phyloP scores from a whole-genome alignment of 2,329 filamentous ascomycete species.

The Drechslerella stenobrocha region DNA sequence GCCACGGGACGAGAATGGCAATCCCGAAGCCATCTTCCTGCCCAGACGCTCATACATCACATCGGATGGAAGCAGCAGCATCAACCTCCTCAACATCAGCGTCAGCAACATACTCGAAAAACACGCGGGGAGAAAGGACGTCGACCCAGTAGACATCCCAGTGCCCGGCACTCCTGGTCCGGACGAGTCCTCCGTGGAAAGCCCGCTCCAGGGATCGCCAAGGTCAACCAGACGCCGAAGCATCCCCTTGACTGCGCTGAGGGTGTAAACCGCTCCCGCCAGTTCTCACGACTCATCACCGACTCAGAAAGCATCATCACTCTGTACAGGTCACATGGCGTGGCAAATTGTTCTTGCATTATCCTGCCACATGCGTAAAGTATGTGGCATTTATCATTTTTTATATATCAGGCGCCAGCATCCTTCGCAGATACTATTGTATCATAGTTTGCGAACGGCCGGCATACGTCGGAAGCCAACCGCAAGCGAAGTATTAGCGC shows the following conservation, averaged over 20 bases:
- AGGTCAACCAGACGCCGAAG: not conserved
- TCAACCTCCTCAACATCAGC: constrained; percentile 21
- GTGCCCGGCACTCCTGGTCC: not conserved
- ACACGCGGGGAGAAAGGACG: not conserved
- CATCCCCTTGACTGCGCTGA: constrained; percentile 1
- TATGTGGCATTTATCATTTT: not conserved
- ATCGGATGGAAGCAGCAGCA: constrained; percentile 12
- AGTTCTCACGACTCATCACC: not conserved
- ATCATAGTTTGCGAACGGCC: constrained; percentile 1
- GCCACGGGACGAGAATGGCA: constrained; percentile 30
- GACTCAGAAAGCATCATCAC: not conserved
- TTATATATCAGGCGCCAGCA: not conserved
- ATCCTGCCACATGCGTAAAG: not conserved
- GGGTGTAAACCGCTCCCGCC: not conserved
- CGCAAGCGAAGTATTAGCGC: constrained; percentile 5
- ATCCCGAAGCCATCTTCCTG: constrained; percentile 14
- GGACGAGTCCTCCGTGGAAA: not conserved
- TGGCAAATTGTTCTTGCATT: not conserved
- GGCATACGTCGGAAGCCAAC: not conserved
- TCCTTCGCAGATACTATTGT: not conserved
- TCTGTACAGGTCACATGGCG: constrained; percentile 3
- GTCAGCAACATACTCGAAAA: constrained; percentile 17
- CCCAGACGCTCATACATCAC: constrained; percentile 19
- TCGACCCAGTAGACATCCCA: not conserved
- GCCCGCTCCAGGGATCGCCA: not conserved